Evolutionary conservation across 129 eudicot species (phyloP), one percentile per base, ranked within the genome.

Genomic region (Flaveria linearis): DNA sequence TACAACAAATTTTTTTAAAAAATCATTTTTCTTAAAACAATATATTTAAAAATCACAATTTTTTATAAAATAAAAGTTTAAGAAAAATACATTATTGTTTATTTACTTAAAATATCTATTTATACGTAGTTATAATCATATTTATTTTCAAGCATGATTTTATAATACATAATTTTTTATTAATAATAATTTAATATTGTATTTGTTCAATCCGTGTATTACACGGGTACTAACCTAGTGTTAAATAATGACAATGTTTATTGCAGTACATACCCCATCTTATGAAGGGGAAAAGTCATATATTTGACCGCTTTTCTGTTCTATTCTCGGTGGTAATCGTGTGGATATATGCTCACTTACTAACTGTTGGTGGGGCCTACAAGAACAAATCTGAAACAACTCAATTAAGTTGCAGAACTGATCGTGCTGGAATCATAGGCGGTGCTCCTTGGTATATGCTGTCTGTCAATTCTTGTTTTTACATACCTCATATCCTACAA

Each of bases 291-390:
- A 91, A 91, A 47, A 88, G 82, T 57, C 86, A 87, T 78, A 73
- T 91, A 23, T 91, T 91, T 82, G 97, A 94, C 78, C 98, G 98
- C 2, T 94, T 94, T 89, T 85, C 97, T 33, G 96, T 92, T 22
- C 14, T 92, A 52, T 87, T 92, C 84, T 82, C 97, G 22, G 96
- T 94, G 79, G 81, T 50, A 12, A 91, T 94, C 50, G 98, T 94
- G 71, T 94, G 98, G 98, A 75, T 94, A 68, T 94, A 94, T 36
- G 98, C 98, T 22, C 91, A 88, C 82, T 50, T 91, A 55, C 93
- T 94, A 57, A 94, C 98, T 53, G 92, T 91, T 60, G 87, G 96
- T 17, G 98, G 97, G 65, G 97, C 96, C n/a, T 94, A 94, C 72
- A 91, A 87, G 85, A 62, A 87, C 79, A 82, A 76, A 55, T 64